Evolutionary conservation across 163 green algal genomes (phyloP).

Genomic region (Chlamydomonas reinhardtii): DNA sequence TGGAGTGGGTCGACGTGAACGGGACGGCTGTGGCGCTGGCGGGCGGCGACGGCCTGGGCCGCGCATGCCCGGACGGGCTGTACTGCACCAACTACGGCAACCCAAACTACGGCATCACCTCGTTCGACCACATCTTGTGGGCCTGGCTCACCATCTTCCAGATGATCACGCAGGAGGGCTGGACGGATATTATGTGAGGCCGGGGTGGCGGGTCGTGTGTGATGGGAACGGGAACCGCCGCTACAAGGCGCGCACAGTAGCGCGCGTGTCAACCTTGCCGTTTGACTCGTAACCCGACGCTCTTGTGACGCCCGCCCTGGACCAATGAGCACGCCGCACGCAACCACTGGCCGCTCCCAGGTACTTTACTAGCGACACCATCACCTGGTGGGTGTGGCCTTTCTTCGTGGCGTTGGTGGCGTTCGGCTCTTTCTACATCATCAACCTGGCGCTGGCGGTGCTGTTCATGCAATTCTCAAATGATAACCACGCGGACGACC

Average conservation of each 20-base stretch:
- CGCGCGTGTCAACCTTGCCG: too few species aligned
- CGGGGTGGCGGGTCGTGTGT: too few species aligned
- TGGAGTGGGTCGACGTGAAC: not conserved
- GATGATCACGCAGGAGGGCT: slow-evolving; percentile 63
- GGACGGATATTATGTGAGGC: slow-evolving; percentile 65
- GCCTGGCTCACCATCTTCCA: slow-evolving; percentile 77
- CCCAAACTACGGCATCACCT: slow-evolving; percentile 68
- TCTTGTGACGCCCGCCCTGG: too few species aligned
- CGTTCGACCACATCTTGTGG: slow-evolving; percentile 75
- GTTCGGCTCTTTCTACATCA: slow-evolving; percentile 71
- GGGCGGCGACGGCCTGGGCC: slow-evolving; percentile 7
- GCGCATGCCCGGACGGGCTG: slow-evolving; percentile 30
- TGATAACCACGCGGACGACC: slow-evolving; percentile 1
- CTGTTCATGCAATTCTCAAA: slow-evolving; percentile 79
- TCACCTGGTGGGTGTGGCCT: slow-evolving; percentile 33
- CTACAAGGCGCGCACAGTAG: too few species aligned
- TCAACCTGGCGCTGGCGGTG: slow-evolving; percentile 81
- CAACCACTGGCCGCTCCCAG: too few species aligned
- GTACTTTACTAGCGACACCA: slow-evolving; percentile 42
- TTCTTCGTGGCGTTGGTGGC: slow-evolving; percentile 47
- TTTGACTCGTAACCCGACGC: too few species aligned
- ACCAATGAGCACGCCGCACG: too few species aligned
- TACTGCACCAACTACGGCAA: slow-evolving; percentile 63
- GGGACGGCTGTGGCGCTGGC: not conserved
- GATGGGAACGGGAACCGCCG: too few species aligned